A percentile compares a stretch with the other conserved stretches of the same genome.
Conservation (phyloP, 2,329 filamentous ascomycete species). For the Gnomoniopsis smithogilvyi region DNA sequence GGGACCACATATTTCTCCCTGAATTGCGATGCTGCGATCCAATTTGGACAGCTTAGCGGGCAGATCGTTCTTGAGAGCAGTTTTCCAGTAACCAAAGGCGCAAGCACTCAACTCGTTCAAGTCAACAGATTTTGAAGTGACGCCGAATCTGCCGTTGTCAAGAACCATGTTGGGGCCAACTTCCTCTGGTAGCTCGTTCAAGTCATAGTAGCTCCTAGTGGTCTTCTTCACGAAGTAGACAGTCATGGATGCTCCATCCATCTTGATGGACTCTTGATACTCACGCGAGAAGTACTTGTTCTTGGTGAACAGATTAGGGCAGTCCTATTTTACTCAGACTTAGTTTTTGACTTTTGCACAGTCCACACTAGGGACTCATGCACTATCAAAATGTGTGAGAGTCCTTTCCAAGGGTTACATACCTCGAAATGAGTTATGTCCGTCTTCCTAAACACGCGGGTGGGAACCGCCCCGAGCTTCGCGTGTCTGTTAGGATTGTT, state of each 20-base stretch:
- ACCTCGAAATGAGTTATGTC: constrained; percentile 22
- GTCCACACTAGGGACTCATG: no score
- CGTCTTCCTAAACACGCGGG: constrained; percentile 22
- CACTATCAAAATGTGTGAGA: no score
- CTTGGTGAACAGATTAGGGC: constrained; percentile 26
- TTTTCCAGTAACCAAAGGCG: constrained; percentile 23
- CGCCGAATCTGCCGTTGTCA: constrained; percentile 27
- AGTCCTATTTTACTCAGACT: constrained; percentile 19
- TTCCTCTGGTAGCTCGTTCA: constrained; percentile 12
- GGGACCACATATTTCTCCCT: constrained; percentile 31
- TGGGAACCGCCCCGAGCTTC: constrained; percentile 17
- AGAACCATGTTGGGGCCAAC: constrained; percentile 18
- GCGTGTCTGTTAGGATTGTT: background rate
- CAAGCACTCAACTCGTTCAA: constrained; percentile 19
- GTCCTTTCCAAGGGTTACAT: background rate
- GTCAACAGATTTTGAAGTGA: constrained; percentile 28
- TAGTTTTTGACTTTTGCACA: no score
- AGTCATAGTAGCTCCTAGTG: constrained; percentile 18
- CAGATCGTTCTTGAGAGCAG: constrained; percentile 22
- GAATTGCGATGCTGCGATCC: constrained; percentile 25
- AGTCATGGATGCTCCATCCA: constrained; percentile 37
- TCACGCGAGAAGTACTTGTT: constrained; percentile 21
- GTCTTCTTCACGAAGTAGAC: constrained; percentile 31
- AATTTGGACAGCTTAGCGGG: constrained; percentile 21
- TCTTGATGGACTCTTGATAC: constrained; percentile 36